These are phyloP conservation scores for Ophiosphaerella narmari DNA, from an alignment of 2,329 filamentous ascomycete species.

Conservation along the genomic window DNA sequence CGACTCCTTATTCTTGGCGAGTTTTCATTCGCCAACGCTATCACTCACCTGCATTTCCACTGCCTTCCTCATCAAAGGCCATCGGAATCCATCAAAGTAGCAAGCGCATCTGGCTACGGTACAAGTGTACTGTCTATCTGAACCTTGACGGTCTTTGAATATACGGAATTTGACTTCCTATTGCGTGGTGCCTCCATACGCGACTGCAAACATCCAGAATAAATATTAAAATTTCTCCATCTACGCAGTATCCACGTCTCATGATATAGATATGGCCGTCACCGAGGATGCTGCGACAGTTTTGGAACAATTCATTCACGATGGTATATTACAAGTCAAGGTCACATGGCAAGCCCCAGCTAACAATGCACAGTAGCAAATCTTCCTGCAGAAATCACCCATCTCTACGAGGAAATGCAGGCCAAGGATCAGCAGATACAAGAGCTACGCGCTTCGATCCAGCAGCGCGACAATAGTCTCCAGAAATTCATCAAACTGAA, in stretches of 20 bases:
- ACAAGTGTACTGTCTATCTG: neutral
- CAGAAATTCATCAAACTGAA: conserved; percentile 82
- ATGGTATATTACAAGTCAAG: conserved; percentile 51
- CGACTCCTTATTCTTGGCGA: neutral
- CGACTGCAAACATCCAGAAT: neutral
- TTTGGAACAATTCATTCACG: conserved; percentile 77
- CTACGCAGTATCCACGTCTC: too few species aligned
- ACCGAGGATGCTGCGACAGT: conserved; percentile 69
- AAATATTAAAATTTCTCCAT: neutral
- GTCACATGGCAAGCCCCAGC: neutral
- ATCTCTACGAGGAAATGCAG: conserved; percentile 81
- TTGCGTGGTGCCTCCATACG: neutral
- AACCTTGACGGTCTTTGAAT: neutral
- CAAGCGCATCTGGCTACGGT: conserved; percentile 1
- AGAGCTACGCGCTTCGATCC: conserved; percentile 70
- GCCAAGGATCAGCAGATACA: conserved; percentile 76
- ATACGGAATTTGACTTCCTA: neutral
- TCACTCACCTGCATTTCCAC: conserved; percentile 11
- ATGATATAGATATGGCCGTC: conserved; percentile 33
- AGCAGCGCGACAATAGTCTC: conserved; percentile 72
- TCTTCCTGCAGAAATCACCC: conserved; percentile 79
- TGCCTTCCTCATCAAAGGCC: conserved; percentile 19
- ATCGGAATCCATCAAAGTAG: conserved; percentile 23
- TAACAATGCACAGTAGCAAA: conserved; percentile 64
- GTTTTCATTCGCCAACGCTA: conserved; percentile 1